Evolutionary conservation across 164 flowering plant genomes (phyloP), one percentile per base, ranked within the genome.

Genomic region (Annona squamosa): DNA sequence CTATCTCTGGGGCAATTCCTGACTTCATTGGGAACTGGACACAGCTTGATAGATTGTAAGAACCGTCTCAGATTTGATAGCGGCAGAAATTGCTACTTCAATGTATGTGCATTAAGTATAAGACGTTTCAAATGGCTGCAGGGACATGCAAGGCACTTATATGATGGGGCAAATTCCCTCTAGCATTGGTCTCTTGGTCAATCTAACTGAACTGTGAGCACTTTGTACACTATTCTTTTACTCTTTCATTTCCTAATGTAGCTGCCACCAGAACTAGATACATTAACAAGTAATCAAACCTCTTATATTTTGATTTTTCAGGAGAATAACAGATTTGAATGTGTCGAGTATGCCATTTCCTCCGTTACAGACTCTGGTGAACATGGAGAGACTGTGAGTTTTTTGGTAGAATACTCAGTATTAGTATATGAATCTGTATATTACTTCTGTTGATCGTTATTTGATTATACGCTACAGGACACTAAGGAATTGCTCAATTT

Each of bases 11-110:
- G 65, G 84, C 66, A 75, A 85, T 93, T 77, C 98, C 98, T 42
- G 85, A 83, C 67, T 83, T 89, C 63, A 88, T 93, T 45, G 94
- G 94, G 48, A 91, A 90, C 74, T 89, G 89, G 97, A 82, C 84
- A 43, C 74, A 73, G 16, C 71, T 92, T 46, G 26, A 3, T 0
- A 79, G 85, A 79, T 69, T 90, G 95, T 90, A 78, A 84, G 92
- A 81, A 46, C 5, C 66, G 12, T 37, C 0, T 42, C 48, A 6
- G 12, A 69, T 72, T 13, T 18, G 16, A 46, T 71, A 52, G 7
- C 67, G 3, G 61, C 4, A 10, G 0, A 37, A 37, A 2, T 12
- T 5, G n/a, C 43, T 41, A 43, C 19, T 12, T 5, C 48, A 5
- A 47, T 46, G 42, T 19, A 19, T 46, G 43, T 42, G 43, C 52